Evolutionary conservation across 2,329 filamentous ascomycete genomes (phyloP), one percentile per base, ranked within the genome.

Genomic region (Aspergillus alliaceus): DNA sequence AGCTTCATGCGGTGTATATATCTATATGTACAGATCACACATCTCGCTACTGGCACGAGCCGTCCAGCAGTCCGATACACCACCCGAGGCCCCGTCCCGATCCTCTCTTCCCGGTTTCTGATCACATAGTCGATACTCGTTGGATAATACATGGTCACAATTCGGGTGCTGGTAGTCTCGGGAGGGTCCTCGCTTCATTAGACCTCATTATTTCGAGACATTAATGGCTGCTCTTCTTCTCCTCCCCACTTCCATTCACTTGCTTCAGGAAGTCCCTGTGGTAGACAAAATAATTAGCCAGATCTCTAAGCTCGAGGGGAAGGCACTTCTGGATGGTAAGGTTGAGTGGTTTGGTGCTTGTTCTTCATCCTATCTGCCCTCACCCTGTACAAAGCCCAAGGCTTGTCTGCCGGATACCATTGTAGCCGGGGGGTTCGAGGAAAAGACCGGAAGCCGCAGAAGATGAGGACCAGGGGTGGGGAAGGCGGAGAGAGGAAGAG

Each of bases 201-300:
- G n/a, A n/a, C 53, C 48, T 53, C 34, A 46, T 57, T 31, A 25
- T 32, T 5, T 11, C 24, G 20, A 35, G 39, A 52, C 20, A 54
- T 63, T 75, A 76, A 57, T 77, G 75, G 59, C 75, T 72, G 40
- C 70, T 72, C 69, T 80, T 80, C 65, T 79, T 76, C 53, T 75
- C 75, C 59, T 79, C 79, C 53, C 75, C 44, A 24, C 42, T 46
- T 46, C 42, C 77, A 61, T 81, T 77, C 51, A 79, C 73, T 57
- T 75, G 74, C 63, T 82, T 79, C 66, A 83, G 58, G 69, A 82
- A 83, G 57, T 82, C 77, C 70, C 80, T 82, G 64, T 54, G 15
- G 22, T 9, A 24, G 2, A 15, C 22, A 14, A 18, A 25, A 42
- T 50, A 20, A 40, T 58, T 12, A 27, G 24, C 20, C 4, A 32